Evolutionary conservation across 2,329 filamentous ascomycete genomes (phyloP).

Genomic region (Didymosphaeria variabile): DNA sequence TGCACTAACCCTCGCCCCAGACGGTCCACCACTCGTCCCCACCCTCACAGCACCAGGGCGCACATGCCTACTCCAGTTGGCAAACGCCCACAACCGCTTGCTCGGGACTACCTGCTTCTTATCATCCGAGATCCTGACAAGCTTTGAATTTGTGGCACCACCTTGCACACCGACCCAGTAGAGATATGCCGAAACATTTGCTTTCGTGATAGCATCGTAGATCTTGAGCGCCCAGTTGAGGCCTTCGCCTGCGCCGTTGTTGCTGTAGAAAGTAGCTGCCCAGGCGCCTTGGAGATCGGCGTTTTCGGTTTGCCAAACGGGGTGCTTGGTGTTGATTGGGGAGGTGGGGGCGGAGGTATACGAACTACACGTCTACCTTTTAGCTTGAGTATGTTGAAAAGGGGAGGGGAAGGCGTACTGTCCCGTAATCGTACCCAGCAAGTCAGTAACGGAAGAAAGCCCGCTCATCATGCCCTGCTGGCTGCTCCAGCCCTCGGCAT

Average conservation of each 20-base stretch:
- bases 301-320: slow-evolving; percentile 64
- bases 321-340: slow-evolving; percentile 48
- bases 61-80: slow-evolving; percentile 52
- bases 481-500: slow-evolving; percentile 55
- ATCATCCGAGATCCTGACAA: slow-evolving; percentile 47
- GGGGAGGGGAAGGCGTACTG: slow-evolving; percentile 28
- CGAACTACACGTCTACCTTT: slow-evolving; percentile 17
- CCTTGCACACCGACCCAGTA: slow-evolving; percentile 63
- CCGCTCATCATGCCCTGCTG: slow-evolving; percentile 34
- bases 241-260: slow-evolving; percentile 61
- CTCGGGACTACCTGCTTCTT: slow-evolving; percentile 44
- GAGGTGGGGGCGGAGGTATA: slow-evolving; percentile 31
- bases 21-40: slow-evolving; percentile 40
- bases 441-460: slow-evolving; percentile 25
- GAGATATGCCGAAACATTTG: slow-evolving; percentile 61
- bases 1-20: slow-evolving; percentile 42
- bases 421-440: slow-evolving; percentile 34
- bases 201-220: slow-evolving; percentile 58
- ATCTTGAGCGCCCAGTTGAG: slow-evolving; percentile 66
- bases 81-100: slow-evolving; percentile 54
- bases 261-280: slow-evolving; percentile 56
- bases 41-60: slow-evolving; percentile 51
- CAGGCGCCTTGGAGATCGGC: slow-evolving; percentile 55
- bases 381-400: background rate
- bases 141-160: slow-evolving; percentile 48